phyloP scores from a whole-genome alignment of 495 filamentous ascomycete genomes.

The Annulohypoxylon moriforme region DNA sequence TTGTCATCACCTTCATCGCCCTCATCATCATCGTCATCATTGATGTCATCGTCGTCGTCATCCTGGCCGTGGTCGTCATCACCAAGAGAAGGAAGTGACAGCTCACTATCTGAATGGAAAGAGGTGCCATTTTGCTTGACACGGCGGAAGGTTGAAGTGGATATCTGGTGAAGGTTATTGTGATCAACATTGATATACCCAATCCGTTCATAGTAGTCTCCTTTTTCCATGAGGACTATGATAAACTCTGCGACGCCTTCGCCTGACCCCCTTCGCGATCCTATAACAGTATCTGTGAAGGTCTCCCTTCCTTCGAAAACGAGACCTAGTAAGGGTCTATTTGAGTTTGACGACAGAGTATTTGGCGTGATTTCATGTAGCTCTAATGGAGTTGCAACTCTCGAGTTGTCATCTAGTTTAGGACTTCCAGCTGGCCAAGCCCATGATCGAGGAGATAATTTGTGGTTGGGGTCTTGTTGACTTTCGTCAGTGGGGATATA shows the following conservation, averaged over 20 bases:
- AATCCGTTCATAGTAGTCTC: neutral
- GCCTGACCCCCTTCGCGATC: too few relatives aligned
- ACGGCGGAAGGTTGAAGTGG: neutral
- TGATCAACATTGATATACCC: neutral
- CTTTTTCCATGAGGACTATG: neutral
- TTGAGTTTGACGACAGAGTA: neutral
- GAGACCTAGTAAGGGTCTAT: neutral
- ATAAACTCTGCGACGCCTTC: neutral
- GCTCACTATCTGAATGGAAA: neutral
- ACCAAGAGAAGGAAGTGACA: neutral
- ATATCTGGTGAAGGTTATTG: neutral
- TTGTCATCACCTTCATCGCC: too few relatives aligned
- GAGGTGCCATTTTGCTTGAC: neutral
- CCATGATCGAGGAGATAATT: neutral
- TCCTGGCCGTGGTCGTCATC: neutral
- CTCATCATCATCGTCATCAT: neutral
- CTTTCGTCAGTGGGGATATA: too few relatives aligned
- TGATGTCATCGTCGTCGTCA: neutral
- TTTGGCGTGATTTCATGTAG: neutral
- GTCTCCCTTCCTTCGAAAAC: neutral
- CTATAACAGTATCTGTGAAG: neutral
- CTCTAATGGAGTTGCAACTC: neutral
- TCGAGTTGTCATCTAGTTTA: neutral
- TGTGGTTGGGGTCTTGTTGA: neutral
- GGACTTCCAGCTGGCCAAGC: neutral